Evolutionary conservation across 2,329 filamentous ascomycete genomes (phyloP), one percentile per base, ranked within the genome.

Genomic region (Xylaria sp.): DNA sequence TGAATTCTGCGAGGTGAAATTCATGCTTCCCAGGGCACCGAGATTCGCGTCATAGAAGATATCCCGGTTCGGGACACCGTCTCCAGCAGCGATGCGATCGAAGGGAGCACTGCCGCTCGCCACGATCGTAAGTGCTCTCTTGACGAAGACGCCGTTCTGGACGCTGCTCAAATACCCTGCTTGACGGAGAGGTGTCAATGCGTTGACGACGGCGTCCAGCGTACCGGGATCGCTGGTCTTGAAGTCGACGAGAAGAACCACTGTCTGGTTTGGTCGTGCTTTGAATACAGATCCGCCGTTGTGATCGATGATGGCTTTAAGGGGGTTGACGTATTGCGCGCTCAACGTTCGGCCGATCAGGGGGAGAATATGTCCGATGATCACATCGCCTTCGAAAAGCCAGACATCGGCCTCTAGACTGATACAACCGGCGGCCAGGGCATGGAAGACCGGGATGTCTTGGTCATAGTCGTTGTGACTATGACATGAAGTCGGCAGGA

Each of bases 401-500:
- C 63, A 70, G 47, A 70, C 69, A 52, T 71, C 69, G 9, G 67
- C 69, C 54, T 71, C 69, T 49, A 69, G 63, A 5, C 68, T 58
- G 37, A 68, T 65, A 18, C 69, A 71, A 1, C 69, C 69, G 3
- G 69, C 69, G 7, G 59, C 65, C 49, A 71, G 67, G 1, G 69
- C 68, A 10, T 61, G 49, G 55, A 66, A 71, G 1, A 71, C 46
- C 4, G 69, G 69, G 18, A 71, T 65, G 18, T 64, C 55, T 3
- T 61, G 66, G 16, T 65, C 63, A 55, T 71, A 71, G 56, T 71
- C 69, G 52, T 71, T 71, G 34, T 71, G 69, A 16, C 68, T 70
- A 23, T 71, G 69, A 34, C 69, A 71, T 1, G 62, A 35, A 9
- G 59, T 60, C 1, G 69, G 69, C 13, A 64, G 62, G 18, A 71